Evolutionary conservation across 495 filamentous ascomycete species (phyloP).

Genomic region (Hypoxylon fragiforme): DNA sequence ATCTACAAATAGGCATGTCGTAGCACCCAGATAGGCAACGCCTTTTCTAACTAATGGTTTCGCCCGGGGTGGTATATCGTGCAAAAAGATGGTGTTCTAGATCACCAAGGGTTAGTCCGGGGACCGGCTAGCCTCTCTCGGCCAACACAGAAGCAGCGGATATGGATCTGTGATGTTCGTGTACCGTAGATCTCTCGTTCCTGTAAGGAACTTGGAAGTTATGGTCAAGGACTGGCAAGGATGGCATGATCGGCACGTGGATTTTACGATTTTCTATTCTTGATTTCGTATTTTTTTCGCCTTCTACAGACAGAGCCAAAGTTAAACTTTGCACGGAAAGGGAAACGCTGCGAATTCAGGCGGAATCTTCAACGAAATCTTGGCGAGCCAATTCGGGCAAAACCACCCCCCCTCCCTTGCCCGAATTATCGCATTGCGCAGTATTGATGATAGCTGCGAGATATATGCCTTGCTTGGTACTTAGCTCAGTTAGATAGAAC

Average conservation of each 20-base stretch:
- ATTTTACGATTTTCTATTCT: too few relatives aligned
- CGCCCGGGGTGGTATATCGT: slow-evolving; percentile 19
- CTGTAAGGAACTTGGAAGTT: slow-evolving; percentile 5
- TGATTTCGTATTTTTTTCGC: background rate
- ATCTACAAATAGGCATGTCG: slow-evolving; percentile 7
- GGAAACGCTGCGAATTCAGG: slow-evolving; percentile 4
- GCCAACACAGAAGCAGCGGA: background rate
- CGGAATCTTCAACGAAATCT: background rate
- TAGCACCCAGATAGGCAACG: slow-evolving; percentile 8
- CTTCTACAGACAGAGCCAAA: too few relatives aligned
- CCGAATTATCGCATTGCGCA: background rate
- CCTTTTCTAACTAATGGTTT: slow-evolving; percentile 7
- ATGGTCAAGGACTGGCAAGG: slow-evolving; percentile 10
- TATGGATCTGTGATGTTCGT: slow-evolving; percentile 12
- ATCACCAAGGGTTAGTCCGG: slow-evolving; percentile 14
- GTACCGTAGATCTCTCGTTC: slow-evolving; percentile 9
- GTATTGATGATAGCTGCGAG: slow-evolving; percentile 8
- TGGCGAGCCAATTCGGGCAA: background rate
- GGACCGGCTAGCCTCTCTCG: slow-evolving; percentile 13
- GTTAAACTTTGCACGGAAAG: background rate
- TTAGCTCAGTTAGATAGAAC: too few relatives aligned
- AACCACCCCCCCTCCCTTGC: background rate
- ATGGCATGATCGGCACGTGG: slow-evolving; percentile 6
- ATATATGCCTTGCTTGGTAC: background rate
- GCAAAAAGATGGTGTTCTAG: slow-evolving; percentile 18